Evolutionary conservation across 108 stramenopile genomes (phyloP), one percentile per base, ranked within the genome.

Genomic region (Discostella stelligeroides): DNA sequence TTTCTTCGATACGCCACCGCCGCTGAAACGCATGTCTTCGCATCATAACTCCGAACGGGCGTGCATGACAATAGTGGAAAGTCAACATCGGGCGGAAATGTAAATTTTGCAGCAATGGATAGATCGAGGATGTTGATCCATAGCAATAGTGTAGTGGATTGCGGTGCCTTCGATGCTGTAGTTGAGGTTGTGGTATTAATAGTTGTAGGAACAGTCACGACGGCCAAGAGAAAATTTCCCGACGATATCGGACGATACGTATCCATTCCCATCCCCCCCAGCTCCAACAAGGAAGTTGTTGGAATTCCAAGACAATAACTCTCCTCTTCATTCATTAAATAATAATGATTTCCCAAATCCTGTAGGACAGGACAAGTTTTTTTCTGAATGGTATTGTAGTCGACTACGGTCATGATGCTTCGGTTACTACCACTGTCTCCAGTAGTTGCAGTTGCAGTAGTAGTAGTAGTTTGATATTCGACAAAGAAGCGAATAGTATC

Each of bases 331-430:
- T 30, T 51, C 41, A 30, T n/a, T 50, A 24, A 20, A 47, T n/a
- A 30, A 11, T 12, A 38, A 30, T 58, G 57, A 23, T 56, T 50
- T 24, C 28, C 25, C 29, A 74, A 43, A 43, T 66, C 28, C 15
- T 83, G 59, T 30, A 75, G 27, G 5, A 88, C 76, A 28, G 83
- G 24, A 8, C 54, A 60, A 18, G 51, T 43, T 51, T 60, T 46
- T 37, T 66, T 73, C 24, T 69, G 59, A 0, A 40, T 43, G 11
- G 75, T 14, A 60, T 78, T 47, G 65, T 84, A 82, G 59, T 88
- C 85, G 53, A 79, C 60, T 4, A 85, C 66, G 7, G 63, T 59
- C 7, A 88, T 27, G 13, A 37, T 13, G 1, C 43, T 45, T 45
- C 2, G 1, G n/a, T 9, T 45, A n/a, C 15, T 45, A 45, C 43